A percentile compares a stretch with the other conserved stretches of the same genome.
Conservation (phyloP, 495 filamentous ascomycete genomes). For the Glarea lozoyensis region DNA sequence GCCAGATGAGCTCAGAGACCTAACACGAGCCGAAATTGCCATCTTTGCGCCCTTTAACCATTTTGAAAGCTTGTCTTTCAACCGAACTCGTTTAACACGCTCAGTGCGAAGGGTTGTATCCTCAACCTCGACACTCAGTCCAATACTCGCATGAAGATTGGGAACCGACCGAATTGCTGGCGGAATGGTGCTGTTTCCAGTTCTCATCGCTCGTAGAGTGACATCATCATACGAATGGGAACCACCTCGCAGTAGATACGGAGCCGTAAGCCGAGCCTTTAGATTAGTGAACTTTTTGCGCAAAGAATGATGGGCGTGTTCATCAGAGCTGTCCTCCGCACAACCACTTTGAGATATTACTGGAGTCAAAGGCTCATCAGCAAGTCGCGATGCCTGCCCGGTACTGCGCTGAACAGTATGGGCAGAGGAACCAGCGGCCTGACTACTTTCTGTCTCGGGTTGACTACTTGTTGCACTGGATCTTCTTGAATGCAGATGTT, state of each 20-base stretch:
- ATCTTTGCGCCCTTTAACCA: slow-evolving; percentile 16
- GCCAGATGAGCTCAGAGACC: slow-evolving; percentile 3
- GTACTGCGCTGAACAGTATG: background rate
- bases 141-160: slow-evolving; percentile 4
- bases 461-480: slow-evolving; percentile 13
- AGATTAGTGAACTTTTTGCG: slow-evolving; percentile 25
- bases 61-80: slow-evolving; percentile 10
- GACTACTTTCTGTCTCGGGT: background rate
- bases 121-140: slow-evolving; percentile 3
- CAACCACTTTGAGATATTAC: slow-evolving; percentile 30
- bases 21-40: slow-evolving; percentile 10
- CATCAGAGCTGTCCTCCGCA: slow-evolving; percentile 30
- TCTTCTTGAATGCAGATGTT: slow-evolving; percentile 28
- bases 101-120: slow-evolving; percentile 2
- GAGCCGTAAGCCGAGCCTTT: slow-evolving; percentile 10
- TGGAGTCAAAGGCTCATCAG: slow-evolving; percentile 20
- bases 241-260: slow-evolving; percentile 8
- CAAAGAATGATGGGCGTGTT: slow-evolving; percentile 14
- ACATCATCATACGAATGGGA: slow-evolving; percentile 18
- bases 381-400: background rate
- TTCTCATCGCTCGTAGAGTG: slow-evolving; percentile 7
- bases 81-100: slow-evolving; percentile 6
- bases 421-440: background rate
- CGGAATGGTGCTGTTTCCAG: slow-evolving; percentile 2
- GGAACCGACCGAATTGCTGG: slow-evolving; percentile 3